Conservation (phyloP, 345 rosid species). For the Laguncularia racemosa region DNA sequence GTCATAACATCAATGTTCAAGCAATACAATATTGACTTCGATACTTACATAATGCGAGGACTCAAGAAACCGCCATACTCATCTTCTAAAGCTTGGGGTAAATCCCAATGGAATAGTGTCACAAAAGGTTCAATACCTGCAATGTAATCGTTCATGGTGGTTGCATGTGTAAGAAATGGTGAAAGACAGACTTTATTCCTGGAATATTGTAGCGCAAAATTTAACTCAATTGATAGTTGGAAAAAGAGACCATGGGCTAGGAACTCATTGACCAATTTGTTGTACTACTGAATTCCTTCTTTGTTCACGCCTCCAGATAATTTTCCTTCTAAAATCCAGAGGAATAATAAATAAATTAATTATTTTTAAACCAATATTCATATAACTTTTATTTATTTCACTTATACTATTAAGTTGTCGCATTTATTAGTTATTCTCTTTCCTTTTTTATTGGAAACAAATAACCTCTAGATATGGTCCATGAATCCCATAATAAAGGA, state of each 20-base stretch:
- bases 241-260: constrained; percentile 24
- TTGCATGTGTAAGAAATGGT: not conserved
- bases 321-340: constrained; percentile 30
- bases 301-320: constrained; percentile 34
- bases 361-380: not conserved
- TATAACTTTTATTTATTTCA: not conserved
- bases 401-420: too few species aligned
- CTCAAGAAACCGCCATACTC: constrained; percentile 22
- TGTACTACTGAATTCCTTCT: constrained; percentile 42
- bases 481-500: too few species aligned
- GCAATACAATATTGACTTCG: too few species aligned
- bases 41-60: constrained; percentile 15
- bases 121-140: constrained; percentile 27
- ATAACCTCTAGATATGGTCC: too few species aligned
- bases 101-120: constrained; percentile 34
- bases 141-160: not conserved
- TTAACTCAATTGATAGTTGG: too few species aligned
- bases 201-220: too few species aligned
- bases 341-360: not conserved
- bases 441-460: too few species aligned
- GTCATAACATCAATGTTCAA: too few species aligned
- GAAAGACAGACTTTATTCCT: too few species aligned
- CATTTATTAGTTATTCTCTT: too few species aligned
- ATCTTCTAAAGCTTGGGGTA: constrained; percentile 26
- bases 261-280: constrained; percentile 43